Percentiles rank a stretch among this genome's conserved stretches.
Evolutionary conservation across 352 stramenopile species (phyloP).

Genomic region (Phytopythium boreale): DNA sequence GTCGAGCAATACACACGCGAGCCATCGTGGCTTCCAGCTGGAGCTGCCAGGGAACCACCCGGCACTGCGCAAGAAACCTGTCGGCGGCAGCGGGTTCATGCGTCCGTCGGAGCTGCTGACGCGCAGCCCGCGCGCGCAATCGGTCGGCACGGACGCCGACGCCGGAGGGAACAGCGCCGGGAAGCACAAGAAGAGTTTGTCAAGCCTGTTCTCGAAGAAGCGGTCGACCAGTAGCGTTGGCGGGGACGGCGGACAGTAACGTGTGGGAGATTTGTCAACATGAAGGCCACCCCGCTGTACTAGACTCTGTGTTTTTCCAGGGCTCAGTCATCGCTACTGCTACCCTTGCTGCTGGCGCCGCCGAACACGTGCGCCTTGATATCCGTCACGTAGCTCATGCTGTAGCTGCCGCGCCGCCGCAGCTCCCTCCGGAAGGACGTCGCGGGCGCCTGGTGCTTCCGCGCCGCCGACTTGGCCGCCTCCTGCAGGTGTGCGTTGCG

Average conservation of each 20-base stretch:
- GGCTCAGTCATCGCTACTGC: conserved; percentile 27
- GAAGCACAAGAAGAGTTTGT: conserved; percentile 24
- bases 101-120: conserved; percentile 5
- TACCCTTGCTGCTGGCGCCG: not conserved
- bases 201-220: conserved; percentile 32
- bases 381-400: conserved; percentile 86
- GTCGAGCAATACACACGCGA: not conserved
- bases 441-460: conserved; percentile 11
- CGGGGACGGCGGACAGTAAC: not conserved
- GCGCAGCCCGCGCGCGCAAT: conserved; percentile 1
- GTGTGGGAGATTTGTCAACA: not conserved
- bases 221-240: conserved; percentile 11
- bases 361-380: conserved; percentile 86
- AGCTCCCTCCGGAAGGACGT: conserved; percentile 83
- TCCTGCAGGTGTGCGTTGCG: conserved; percentile 19
- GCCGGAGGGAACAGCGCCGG: conserved; percentile 2
- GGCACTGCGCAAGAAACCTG: conserved; percentile 27
- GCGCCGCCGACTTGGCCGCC: conserved; percentile 11
- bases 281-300: too few species aligned
- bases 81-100: not conserved
- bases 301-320: not conserved
- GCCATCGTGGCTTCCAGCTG: conserved; percentile 36
- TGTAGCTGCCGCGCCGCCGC: conserved; percentile 81
- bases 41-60: conserved; percentile 44
- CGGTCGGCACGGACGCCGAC: not conserved